These are phyloP conservation scores for Paxillus ammoniavirescens DNA, from an alignment of 768 basidiomycete genomes.

Conservation along the genomic window DNA sequence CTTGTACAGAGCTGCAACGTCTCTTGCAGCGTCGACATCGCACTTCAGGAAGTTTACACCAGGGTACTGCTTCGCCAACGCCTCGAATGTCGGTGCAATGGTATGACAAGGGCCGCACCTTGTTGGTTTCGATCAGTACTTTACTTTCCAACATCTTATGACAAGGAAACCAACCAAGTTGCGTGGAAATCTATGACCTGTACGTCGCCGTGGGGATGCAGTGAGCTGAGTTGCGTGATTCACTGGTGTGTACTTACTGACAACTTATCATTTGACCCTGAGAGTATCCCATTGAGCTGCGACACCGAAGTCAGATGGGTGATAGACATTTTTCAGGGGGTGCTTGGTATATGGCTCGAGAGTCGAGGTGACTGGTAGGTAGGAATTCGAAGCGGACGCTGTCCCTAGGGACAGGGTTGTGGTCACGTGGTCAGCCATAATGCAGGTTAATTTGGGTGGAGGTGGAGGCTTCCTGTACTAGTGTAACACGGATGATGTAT, in stretches of 20 bases:
- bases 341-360: no score
- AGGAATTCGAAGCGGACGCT: no score
- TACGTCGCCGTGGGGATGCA: not conserved
- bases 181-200: slow-evolving; percentile 89
- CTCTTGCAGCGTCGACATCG: slow-evolving; percentile 69
- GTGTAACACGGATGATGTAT: no score
- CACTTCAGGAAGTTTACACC: slow-evolving; percentile 83
- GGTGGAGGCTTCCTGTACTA: no score
- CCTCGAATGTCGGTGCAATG: slow-evolving; percentile 76
- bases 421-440: no score
- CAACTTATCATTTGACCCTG: slow-evolving; percentile 59
- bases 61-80: slow-evolving; percentile 63
- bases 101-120: slow-evolving; percentile 88
- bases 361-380: no score
- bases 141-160: slow-evolving; percentile 1
- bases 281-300: slow-evolving; percentile 59
- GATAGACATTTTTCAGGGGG: slow-evolving; percentile 46
- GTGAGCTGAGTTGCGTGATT: not conserved
- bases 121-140: slow-evolving; percentile 10
- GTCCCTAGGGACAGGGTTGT: no score
- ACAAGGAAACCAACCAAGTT: slow-evolving; percentile 53
- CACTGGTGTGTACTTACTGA: slow-evolving; percentile 42
- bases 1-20: slow-evolving; percentile 61
- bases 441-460: no score
- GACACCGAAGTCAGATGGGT: slow-evolving; percentile 62